Evolutionary conservation across 2,329 filamentous ascomycete genomes (phyloP).

Genomic region (Fusarium floridanum): DNA sequence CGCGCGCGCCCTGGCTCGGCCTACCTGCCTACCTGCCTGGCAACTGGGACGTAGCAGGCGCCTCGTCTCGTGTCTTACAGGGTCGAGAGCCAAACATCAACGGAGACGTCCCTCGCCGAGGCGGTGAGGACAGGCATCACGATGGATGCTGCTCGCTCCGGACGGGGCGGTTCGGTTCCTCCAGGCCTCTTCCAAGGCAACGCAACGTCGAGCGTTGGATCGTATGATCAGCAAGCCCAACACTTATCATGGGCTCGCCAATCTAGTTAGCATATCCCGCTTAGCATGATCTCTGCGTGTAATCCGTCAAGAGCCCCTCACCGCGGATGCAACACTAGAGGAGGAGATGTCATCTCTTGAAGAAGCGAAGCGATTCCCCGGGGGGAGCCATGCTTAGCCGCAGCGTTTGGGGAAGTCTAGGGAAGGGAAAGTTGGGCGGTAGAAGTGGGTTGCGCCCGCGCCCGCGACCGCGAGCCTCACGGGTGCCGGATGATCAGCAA

Average conservation of each 20-base stretch:
- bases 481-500: constrained; percentile 28
- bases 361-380: constrained; percentile 3
- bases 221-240: constrained; percentile 24
- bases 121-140: constrained; percentile 29
- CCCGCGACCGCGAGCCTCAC: constrained; percentile 24
- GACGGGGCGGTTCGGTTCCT: constrained; percentile 6
- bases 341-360: constrained; percentile 9
- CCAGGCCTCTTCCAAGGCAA: not conserved
- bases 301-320: constrained; percentile 27
- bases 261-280: constrained; percentile 34
- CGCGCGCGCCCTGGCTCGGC: constrained; percentile 5
- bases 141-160: not conserved
- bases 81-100: constrained; percentile 22
- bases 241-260: constrained; percentile 30
- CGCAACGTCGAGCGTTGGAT: constrained; percentile 26
- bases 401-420: not conserved
- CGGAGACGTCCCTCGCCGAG: constrained; percentile 12
- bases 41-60: constrained; percentile 16
- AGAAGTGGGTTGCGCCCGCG: constrained; percentile 15
- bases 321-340: constrained; percentile 14
- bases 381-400: constrained; percentile 36
- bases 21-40: not conserved
- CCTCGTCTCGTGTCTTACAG: constrained; percentile 11
- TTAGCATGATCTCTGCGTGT: constrained; percentile 30
- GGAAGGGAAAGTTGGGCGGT: not conserved